Conservation (phyloP, 2,329 filamentous ascomycete species). For the Lecanosticta acicola region DNA sequence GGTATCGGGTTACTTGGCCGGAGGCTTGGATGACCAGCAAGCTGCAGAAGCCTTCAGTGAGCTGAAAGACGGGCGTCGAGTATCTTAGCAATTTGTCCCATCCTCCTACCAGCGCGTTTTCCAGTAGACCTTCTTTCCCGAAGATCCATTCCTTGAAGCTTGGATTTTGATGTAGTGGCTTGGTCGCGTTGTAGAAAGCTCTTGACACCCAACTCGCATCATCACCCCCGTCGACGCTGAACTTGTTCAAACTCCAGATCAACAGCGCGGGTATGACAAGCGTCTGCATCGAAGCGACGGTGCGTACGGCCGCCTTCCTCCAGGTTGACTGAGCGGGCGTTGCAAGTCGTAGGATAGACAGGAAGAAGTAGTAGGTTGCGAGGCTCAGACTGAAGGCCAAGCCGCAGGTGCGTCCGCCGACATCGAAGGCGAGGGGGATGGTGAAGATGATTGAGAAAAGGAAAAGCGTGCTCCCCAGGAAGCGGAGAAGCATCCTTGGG, state of each 20-base stretch:
- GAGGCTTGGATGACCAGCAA: constrained; percentile 90
- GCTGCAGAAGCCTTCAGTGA: constrained; percentile 94
- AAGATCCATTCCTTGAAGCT: constrained; percentile 79
- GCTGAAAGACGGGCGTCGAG: constrained; percentile 89
- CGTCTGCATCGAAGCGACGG: constrained; percentile 76
- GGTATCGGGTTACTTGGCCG: constrained; percentile 88
- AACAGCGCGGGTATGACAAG: constrained; percentile 76
- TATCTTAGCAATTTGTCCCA: constrained; percentile 89
- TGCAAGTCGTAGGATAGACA: constrained; percentile 71
- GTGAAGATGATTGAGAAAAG: constrained; percentile 89
- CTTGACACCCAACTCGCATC: constrained; percentile 69
- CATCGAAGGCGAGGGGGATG: constrained; percentile 95
- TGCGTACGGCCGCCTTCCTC: constrained; percentile 62
- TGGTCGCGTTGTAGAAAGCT: constrained; percentile 37
- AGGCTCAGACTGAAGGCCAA: constrained; percentile 88
- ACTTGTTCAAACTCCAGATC: constrained; percentile 93
- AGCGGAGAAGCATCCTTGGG: constrained; percentile 39
- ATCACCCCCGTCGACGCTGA: constrained; percentile 80
- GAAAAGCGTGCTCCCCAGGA: constrained; percentile 56
- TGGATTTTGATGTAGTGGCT: constrained; percentile 44
- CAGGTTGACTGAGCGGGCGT: constrained; percentile 75
- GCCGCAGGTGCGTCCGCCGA: constrained; percentile 88
- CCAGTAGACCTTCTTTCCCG: constrained; percentile 75
- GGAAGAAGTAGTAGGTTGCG: constrained; percentile 83
- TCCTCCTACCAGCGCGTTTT: constrained; percentile 71